These are phyloP conservation scores for Glebionis coronaria DNA, from an alignment of 129 eudicot genomes.

Conservation along the genomic window DNA sequence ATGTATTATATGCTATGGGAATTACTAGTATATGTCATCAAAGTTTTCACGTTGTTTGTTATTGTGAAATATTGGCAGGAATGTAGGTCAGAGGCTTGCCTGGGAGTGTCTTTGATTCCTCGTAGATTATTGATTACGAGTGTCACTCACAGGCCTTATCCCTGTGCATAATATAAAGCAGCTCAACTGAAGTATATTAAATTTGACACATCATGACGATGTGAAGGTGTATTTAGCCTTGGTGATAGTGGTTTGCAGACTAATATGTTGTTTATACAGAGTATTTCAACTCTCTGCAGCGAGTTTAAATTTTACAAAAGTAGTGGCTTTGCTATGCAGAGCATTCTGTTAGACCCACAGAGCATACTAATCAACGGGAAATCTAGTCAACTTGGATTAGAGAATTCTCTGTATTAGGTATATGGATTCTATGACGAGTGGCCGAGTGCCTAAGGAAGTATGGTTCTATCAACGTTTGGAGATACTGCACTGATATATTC, in stretches of 20 bases:
- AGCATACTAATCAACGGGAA: background rate
- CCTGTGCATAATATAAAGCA: too few relatives aligned
- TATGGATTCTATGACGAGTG: conserved; percentile 97
- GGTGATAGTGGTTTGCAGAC: too few relatives aligned
- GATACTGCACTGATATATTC: conserved; percentile 23
- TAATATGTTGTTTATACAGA: too few relatives aligned
- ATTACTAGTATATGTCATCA: background rate
- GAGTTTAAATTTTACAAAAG: background rate
- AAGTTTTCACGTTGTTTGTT: too few relatives aligned
- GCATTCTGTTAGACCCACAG: background rate
- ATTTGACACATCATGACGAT: too few relatives aligned
- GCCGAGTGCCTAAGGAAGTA: conserved; percentile 89
- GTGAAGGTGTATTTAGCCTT: too few relatives aligned
- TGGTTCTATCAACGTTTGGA: conserved; percentile 95
- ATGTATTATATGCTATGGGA: background rate
- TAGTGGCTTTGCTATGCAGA: background rate
- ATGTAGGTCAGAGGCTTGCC: too few relatives aligned
- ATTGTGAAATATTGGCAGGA: too few relatives aligned
- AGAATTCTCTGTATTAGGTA: conserved; percentile 46
- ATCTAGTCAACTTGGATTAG: background rate
- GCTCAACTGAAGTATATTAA: too few relatives aligned
- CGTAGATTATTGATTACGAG: too few relatives aligned
- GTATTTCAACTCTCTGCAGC: background rate
- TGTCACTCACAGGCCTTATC: too few relatives aligned
- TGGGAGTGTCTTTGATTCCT: too few relatives aligned